Conservation (phyloP, 2,329 filamentous ascomycete genomes). For the Hymenoscyphus linearis region DNA sequence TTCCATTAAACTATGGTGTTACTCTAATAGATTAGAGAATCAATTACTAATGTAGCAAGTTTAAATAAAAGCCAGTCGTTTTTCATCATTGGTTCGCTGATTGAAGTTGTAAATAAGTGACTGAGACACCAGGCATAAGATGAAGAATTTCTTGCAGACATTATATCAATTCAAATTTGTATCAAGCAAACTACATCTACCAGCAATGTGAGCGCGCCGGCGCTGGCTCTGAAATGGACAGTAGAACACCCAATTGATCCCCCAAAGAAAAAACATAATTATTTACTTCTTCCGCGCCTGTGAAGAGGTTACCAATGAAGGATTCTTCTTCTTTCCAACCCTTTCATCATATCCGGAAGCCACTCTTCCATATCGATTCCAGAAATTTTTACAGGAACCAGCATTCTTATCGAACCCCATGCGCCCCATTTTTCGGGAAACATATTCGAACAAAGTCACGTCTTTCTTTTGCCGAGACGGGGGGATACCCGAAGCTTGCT, state of each 20-base stretch:
- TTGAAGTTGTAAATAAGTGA: background rate
- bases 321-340: background rate
- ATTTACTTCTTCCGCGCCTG: conserved; percentile 3
- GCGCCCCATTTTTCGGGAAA: background rate
- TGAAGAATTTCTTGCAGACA: background rate
- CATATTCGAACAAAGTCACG: background rate
- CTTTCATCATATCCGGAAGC: conserved; percentile 10
- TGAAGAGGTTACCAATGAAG: conserved; percentile 9
- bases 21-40: background rate
- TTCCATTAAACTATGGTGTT: background rate
- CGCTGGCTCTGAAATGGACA: background rate
- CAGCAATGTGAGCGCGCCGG: background rate
- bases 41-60: background rate
- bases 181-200: background rate
- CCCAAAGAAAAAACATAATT: background rate
- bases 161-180: background rate
- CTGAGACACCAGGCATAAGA: background rate
- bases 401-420: background rate
- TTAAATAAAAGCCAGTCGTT: background rate
- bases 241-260: background rate
- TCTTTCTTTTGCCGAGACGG: background rate
- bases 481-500: background rate
- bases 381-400: conserved; percentile 17
- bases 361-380: conserved; percentile 12
- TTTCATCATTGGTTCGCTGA: background rate